A percentile compares a stretch with the other conserved stretches of the same genome.
Evolutionary conservation across 768 basidiomycete species (phyloP).

Genomic region (Suillus weaverae): DNA sequence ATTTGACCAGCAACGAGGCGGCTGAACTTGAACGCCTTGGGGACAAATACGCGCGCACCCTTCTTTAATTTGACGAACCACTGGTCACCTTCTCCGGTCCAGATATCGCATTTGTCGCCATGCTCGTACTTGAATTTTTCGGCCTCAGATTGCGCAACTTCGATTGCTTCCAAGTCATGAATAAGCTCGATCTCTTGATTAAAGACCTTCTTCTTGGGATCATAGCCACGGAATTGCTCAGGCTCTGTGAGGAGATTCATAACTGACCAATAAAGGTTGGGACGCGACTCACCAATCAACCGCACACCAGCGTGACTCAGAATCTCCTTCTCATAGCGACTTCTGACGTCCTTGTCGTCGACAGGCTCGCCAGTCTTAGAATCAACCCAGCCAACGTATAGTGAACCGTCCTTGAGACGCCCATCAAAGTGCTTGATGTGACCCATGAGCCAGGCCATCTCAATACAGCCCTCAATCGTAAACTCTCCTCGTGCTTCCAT

Average conservation of each 20-base stretch:
- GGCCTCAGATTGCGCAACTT: conserved; percentile 88
- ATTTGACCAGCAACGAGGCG: conserved; percentile 95
- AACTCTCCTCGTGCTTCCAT: conserved; percentile 99
- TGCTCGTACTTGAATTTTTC: conserved; percentile 96
- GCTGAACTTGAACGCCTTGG: conserved; percentile 94
- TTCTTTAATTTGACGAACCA: conserved; percentile 99
- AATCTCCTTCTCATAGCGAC: conserved; percentile 94
- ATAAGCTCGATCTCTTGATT: conserved; percentile 95
- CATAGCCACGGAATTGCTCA: conserved; percentile 96
- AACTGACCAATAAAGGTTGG: conserved; percentile 9
- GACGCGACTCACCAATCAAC: conserved; percentile 72
- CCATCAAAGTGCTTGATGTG: conserved; percentile 99
- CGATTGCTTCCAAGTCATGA: conserved; percentile 95
- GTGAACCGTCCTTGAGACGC: conserved; percentile 85
- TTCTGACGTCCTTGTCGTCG: conserved; percentile 95
- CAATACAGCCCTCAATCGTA: conserved; percentile 96
- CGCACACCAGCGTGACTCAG: conserved; percentile 89
- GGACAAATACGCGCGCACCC: conserved; percentile 88
- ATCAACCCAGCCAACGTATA: conserved; percentile 99
- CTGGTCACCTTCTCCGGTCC: conserved; percentile 89
- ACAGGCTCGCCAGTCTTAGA: conserved; percentile 90
- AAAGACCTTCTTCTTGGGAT: conserved; percentile 97
- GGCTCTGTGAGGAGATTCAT: conserved; percentile 62
- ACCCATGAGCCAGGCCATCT: conserved; percentile 99
- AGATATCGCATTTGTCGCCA: conserved; percentile 94